Percentiles rank a stretch among this genome's conserved stretches.
phyloP scores from a whole-genome alignment of 345 rosid genomes.

The Erodium maritimum region DNA sequence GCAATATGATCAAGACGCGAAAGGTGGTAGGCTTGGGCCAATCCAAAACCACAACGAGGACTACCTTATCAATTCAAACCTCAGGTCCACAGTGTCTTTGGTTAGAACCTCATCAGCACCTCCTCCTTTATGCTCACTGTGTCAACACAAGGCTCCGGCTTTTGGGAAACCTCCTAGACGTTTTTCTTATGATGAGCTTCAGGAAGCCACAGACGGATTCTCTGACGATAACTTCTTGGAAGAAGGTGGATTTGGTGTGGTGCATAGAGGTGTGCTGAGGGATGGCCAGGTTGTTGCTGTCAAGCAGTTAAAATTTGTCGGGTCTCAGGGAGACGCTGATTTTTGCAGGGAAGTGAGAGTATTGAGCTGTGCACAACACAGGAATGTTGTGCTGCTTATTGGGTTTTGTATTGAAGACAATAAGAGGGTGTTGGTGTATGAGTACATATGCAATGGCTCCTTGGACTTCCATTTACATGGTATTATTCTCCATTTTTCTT shows the following conservation, averaged over 20 bases:
- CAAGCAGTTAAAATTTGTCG: slow-evolving; percentile 36
- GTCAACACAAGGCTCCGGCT: slow-evolving; percentile 54
- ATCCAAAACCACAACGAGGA: slow-evolving; percentile 20
- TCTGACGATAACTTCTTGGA: slow-evolving; percentile 48
- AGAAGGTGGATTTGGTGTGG: slow-evolving; percentile 52
- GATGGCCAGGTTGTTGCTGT: slow-evolving; percentile 64
- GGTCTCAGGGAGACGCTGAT: slow-evolving; percentile 51
- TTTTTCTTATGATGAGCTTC: slow-evolving; percentile 44
- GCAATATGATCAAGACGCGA: slow-evolving; percentile 33
- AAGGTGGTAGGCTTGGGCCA: slow-evolving; percentile 13
- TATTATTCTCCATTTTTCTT: slow-evolving; percentile 12
- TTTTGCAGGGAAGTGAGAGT: slow-evolving; percentile 60
- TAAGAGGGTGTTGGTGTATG: slow-evolving; percentile 49
- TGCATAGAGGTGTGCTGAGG: slow-evolving; percentile 41
- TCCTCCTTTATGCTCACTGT: slow-evolving; percentile 62
- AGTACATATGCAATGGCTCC: slow-evolving; percentile 67
- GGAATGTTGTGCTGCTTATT: slow-evolving; percentile 56
- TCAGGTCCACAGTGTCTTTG: slow-evolving; percentile 31
- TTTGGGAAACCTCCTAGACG: slow-evolving; percentile 60
- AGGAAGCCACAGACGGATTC: slow-evolving; percentile 54
- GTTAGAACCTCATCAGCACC: slow-evolving; percentile 50
- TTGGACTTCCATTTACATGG: slow-evolving; percentile 62
- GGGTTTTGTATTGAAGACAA: slow-evolving; percentile 50
- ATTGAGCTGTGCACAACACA: slow-evolving; percentile 69
- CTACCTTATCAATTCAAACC: slow-evolving; percentile 19